A percentile compares a stretch with the other conserved stretches of the same genome.
phyloP scores from a whole-genome alignment of 108 stramenopile species.

The Cyclotella kingstonii region DNA sequence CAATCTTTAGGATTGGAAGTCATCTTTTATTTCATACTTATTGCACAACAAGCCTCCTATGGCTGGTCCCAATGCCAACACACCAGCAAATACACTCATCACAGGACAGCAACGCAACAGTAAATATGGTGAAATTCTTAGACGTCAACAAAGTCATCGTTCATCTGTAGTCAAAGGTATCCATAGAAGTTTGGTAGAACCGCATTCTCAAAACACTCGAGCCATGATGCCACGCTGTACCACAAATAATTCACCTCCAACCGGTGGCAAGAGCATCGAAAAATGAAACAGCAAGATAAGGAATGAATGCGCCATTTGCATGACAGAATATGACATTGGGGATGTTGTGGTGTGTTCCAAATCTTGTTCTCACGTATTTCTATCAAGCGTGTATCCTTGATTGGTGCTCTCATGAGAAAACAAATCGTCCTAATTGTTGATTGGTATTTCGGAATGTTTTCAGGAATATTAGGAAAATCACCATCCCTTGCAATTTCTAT shows the following conservation, averaged over 20 bases:
- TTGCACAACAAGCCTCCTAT: constrained; percentile 79
- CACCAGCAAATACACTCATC: constrained; percentile 80
- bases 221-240: too few relatives aligned
- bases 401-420: constrained; percentile 27
- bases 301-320: constrained; percentile 38
- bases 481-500: too few relatives aligned
- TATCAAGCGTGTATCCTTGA: constrained; percentile 49
- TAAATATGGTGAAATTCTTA: too few relatives aligned
- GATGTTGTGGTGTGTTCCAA: constrained; percentile 33
- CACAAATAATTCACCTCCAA: too few relatives aligned
- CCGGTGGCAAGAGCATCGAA: too few relatives aligned
- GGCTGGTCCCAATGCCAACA: constrained; percentile 85
- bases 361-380: constrained; percentile 47
- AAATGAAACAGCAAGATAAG: not conserved
- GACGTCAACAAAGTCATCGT: too few relatives aligned
- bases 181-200: too few relatives aligned
- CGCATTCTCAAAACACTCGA: too few relatives aligned
- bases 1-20: constrained; percentile 62
- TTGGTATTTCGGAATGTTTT: constrained; percentile 3
- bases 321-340: constrained; percentile 33
- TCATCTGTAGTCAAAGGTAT: too few relatives aligned
- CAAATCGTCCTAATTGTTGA: constrained; percentile 4
- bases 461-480: too few relatives aligned
- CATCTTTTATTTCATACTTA: constrained; percentile 60
- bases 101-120: too few relatives aligned